Evolutionary conservation across 2,329 filamentous ascomycete genomes (phyloP), one percentile per base, ranked within the genome.

Genomic region (Alternaria sp.): DNA sequence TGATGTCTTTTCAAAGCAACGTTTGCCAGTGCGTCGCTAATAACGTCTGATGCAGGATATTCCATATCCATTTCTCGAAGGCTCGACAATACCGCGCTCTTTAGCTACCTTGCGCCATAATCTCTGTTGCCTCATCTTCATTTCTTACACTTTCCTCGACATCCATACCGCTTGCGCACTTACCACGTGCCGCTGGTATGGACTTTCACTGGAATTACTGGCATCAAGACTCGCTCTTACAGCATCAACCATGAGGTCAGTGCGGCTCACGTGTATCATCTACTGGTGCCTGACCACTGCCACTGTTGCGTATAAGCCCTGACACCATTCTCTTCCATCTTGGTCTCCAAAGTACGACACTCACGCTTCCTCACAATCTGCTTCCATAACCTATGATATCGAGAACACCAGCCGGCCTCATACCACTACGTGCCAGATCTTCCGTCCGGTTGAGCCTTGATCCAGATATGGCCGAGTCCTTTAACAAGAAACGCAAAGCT

Each of bases 151-250:
- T 18, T 22, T n/a, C n/a, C 18, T 41, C 18, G 9, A 12, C 3
- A 3, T 12, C 5, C 0, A 3, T 10, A 22, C 2, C 5, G 40
- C 12, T 0, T 5, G 11, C 5, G 9, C 1, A 3, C 9, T 14
- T 0, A 12, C 12, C 12, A 34, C 16, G 4, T 2, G 14, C 30
- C 11, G 14, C 18, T 10, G 10, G 1, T n/a, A 20, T 41, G 18
- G 5, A 32, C 28, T 22, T 49, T 49, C 28, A 49, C 28, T 16
- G 9, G 2, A 16, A 10, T 6, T 12, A 16, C 18, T 22, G 10
- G 18, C 40, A 1, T n/a, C 40, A 41, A 22, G 10, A 22, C 18
- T 41, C 40, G 10, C 18, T 3, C 18, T 41, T 3, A 10, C 40
- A 22, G 5, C 30, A 36, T 30, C 14, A 7, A 32, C 3, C 12